Base-by-base conservation (phyloP, 164 flowering plant species). In the Pachysandra terminalis region DNA sequence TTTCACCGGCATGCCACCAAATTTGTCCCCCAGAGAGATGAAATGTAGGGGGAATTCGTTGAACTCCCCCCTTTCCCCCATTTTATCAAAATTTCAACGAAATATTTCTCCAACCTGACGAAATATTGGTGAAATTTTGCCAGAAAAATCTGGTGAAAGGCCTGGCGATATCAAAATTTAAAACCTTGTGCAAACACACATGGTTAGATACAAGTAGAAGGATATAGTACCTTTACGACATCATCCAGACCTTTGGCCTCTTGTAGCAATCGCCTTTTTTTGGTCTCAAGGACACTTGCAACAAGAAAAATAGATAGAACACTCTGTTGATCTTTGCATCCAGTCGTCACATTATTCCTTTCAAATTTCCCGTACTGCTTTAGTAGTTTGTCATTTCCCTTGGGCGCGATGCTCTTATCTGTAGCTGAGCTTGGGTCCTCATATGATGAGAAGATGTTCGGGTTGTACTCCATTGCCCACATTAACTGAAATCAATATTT, bases 381-480 rank as follows among this genome's bases (percentile, higher is more conserved):
- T 62, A 89, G 83, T 59, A 28, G 62, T 81, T 83, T 88, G 52
- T 65, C 73, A 70, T 76, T 77, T 62, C 70, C 21, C 59, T 61
- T 73, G 17, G 70, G 19, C 37, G 22, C 59, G 19, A 37, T 35
- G 35, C 74, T 37, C 40, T 65, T 45, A 13, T 61, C 77, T 48
- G 68, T 3, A 70, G 35, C 66, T 48, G 71, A 3, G 24, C 37
- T 27, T 14, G 79, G 63, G 48, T 71, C 77, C 77, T 88, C 91
- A 61, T 89, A 91, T 21, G 27, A 68, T 19, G 86, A 71, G 75
- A 86, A 93, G 58, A 84, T 81, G 79, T 86, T 85, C 51, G 98
- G 98, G 65, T 90, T 87, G 87, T 93, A 93, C 68, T 93, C 98
- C 96, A 93, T 90, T 45, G 92, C 96, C 97, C 97, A 90, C 90